Conservation (phyloP, 148 eudicot genomes). For the Fagopyrum tataricum region DNA sequence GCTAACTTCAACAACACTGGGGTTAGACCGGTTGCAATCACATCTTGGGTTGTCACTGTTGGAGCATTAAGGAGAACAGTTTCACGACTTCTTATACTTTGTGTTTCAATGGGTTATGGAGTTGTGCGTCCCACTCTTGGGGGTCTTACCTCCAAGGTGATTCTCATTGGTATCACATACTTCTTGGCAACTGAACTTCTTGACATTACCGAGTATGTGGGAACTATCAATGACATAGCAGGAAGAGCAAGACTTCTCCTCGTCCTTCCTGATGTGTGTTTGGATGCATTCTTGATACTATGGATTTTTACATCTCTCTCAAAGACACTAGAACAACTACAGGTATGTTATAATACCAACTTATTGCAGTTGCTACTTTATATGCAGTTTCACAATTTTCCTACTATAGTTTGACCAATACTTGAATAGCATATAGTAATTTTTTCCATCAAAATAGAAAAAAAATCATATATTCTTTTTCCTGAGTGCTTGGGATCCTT, state of each 20-base stretch:
- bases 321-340: constrained; percentile 86
- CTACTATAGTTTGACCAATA: neutral
- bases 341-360: constrained; percentile 38
- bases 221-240: constrained; percentile 79
- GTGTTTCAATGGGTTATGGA: constrained; percentile 95
- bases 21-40: constrained; percentile 64
- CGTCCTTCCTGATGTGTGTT: constrained; percentile 75
- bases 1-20: constrained; percentile 82
- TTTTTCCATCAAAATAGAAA: too few species aligned
- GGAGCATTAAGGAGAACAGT: constrained; percentile 82
- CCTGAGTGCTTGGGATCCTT: neutral
- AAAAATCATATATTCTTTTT: neutral
- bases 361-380: neutral
- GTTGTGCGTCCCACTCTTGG: constrained; percentile 99
- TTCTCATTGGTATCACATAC: constrained; percentile 83
- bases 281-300: constrained; percentile 81
- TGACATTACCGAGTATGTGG: constrained; percentile 82
- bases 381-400: neutral
- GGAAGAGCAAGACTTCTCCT: constrained; percentile 85
- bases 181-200: constrained; percentile 85
- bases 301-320: constrained; percentile 99
- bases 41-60: constrained; percentile 83
- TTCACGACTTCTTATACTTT: constrained; percentile 80
- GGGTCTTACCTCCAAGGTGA: constrained; percentile 82
- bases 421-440: neutral